A percentile compares a stretch with the other conserved stretches of the same genome.
These are phyloP conservation scores for Groenewaldozyma salmanticensis DNA, from an alignment of 805 yeast species.

Conservation along the genomic window DNA sequence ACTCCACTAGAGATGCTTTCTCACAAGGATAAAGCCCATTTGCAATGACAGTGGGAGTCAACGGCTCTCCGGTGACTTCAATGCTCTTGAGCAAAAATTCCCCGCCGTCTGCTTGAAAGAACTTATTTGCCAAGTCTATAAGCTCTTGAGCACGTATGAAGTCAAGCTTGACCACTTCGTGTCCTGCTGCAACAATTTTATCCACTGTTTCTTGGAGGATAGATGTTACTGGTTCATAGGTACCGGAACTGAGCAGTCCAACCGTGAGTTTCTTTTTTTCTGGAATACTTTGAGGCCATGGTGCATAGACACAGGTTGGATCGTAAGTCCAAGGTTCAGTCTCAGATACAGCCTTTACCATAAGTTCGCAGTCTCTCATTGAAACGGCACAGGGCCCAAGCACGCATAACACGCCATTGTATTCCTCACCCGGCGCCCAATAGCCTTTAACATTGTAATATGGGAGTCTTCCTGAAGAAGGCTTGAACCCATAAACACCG, in stretches of 20 bases:
- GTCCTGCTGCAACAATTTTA: conserved; percentile 10
- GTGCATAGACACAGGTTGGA: conserved; percentile 14
- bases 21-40: conserved; percentile 20
- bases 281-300: conserved; percentile 30
- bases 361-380: conserved; percentile 55
- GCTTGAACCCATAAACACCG: conserved; percentile 35
- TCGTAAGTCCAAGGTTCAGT: conserved; percentile 15
- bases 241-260: conserved; percentile 12
- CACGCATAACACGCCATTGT: conserved; percentile 32
- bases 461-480: conserved; percentile 37
- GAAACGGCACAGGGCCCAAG: conserved; percentile 60
- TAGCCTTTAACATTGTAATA: conserved; percentile 32
- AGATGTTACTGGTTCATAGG: conserved; percentile 29
- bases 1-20: conserved; percentile 10
- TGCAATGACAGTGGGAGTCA: conserved; percentile 22
- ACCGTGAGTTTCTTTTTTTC: conserved; percentile 27
- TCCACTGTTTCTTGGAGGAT: conserved; percentile 33
- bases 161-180: conserved; percentile 19
- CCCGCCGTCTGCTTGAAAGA: conserved; percentile 51
- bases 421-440: conserved; percentile 37
- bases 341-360: conserved; percentile 38
- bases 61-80: conserved; percentile 61
- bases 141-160: conserved; percentile 18
- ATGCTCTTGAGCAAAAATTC: conserved; percentile 42
- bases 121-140: conserved; percentile 20